These are phyloP conservation scores for Apocynum venetum DNA, from an alignment of 257 asterid species.

Conservation along the genomic window DNA sequence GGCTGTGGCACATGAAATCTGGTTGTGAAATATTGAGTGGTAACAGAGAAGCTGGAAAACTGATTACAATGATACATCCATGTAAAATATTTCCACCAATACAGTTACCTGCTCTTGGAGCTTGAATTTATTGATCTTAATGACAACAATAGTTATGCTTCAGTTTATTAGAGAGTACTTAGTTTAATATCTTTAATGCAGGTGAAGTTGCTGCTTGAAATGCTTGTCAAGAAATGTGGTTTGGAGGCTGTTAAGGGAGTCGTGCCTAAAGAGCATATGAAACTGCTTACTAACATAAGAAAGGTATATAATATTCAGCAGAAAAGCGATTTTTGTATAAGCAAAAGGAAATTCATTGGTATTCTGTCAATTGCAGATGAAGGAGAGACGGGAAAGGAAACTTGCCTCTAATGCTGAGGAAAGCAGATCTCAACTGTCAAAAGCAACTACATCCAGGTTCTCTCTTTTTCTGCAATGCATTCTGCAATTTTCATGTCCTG, in stretches of 20 bases:
- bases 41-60: background rate
- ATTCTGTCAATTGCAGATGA: conserved; percentile 49
- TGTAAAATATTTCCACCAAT: background rate
- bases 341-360: background rate
- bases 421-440: conserved; percentile 49
- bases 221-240: conserved; percentile 96
- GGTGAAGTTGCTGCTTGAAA: conserved; percentile 87
- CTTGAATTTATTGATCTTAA: background rate
- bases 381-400: conserved; percentile 72
- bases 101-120: too few species aligned
- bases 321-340: background rate
- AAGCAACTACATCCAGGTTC: conserved; percentile 92
- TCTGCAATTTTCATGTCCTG: conserved; percentile 1
- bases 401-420: conserved; percentile 47
- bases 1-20: too few species aligned
- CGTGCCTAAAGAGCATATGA: conserved; percentile 94
- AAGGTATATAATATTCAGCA: conserved; percentile 46
- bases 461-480: conserved; percentile 8
- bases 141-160: background rate
- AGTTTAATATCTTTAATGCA: conserved; percentile 14
- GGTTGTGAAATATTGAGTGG: background rate
- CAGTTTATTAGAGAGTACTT: background rate
- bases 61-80: background rate
- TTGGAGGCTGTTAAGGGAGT: conserved; percentile 82
- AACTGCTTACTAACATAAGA: conserved; percentile 86